A percentile compares a stretch with the other conserved stretches of the same genome.
These are phyloP conservation scores for Thuidium tamariscinum DNA, from an alignment of 225 moss, liverwort and hornwort species.

Conservation along the genomic window DNA sequence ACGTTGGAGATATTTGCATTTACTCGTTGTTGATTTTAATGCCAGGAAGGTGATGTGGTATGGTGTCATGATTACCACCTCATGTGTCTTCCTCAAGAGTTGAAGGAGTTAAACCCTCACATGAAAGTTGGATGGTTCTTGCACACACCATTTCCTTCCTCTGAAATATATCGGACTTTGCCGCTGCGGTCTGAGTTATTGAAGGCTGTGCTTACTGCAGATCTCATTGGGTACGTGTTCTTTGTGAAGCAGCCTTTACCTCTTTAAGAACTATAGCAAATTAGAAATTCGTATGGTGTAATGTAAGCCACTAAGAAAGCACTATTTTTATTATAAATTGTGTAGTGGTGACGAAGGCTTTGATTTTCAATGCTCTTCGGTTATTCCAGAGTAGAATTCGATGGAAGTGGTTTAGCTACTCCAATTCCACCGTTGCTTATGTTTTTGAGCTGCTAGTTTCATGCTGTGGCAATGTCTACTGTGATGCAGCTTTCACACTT, in stretches of 20 bases:
- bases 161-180: slow-evolving; percentile 87
- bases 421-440: not conserved
- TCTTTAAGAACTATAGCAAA: not conserved
- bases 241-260: not conserved
- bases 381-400: not conserved
- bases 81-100: slow-evolving; percentile 84
- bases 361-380: not conserved
- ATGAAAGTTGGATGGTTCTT: slow-evolving; percentile 99
- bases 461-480: slow-evolving; percentile 1
- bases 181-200: slow-evolving; percentile 85
- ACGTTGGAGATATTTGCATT: not conserved
- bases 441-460: not conserved
- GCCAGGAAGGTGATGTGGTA: slow-evolving; percentile 80
- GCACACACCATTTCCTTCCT: slow-evolving; percentile 93
- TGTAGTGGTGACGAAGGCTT: not conserved
- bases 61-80: slow-evolving; percentile 99
- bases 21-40: not conserved
- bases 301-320: not conserved
- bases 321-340: not conserved
- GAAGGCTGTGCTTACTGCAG: slow-evolving; percentile 86
- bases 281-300: not conserved
- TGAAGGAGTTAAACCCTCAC: slow-evolving; percentile 56
- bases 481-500: slow-evolving; percentile 71
- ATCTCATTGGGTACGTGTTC: slow-evolving; percentile 66
- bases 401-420: not conserved